Evolutionary conservation across 257 asterid genomes (phyloP).

Genomic region (Ophiorrhiza pumila): DNA sequence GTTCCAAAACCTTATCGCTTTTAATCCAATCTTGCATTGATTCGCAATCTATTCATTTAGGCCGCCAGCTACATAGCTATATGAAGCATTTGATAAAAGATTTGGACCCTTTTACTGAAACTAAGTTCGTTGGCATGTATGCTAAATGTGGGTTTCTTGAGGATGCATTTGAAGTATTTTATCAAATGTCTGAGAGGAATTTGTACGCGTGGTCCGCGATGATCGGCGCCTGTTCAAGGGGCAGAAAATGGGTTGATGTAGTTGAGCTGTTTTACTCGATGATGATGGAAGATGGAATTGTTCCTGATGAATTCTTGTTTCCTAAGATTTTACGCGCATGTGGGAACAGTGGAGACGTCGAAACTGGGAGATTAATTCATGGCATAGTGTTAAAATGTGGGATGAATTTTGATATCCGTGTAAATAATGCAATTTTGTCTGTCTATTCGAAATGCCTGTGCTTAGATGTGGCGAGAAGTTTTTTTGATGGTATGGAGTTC

Average conservation of each 20-base stretch:
- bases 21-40: slow-evolving; percentile 57
- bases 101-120: slow-evolving; percentile 50
- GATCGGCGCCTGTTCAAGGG: slow-evolving; percentile 77
- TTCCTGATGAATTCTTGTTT: slow-evolving; percentile 62
- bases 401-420: slow-evolving; percentile 39
- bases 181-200: slow-evolving; percentile 52
- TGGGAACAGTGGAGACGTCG: slow-evolving; percentile 55
- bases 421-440: slow-evolving; percentile 62
- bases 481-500: slow-evolving; percentile 46
- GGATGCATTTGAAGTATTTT: slow-evolving; percentile 53
- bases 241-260: slow-evolving; percentile 61
- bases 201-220: slow-evolving; percentile 77
- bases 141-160: slow-evolving; percentile 63
- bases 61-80: slow-evolving; percentile 44
- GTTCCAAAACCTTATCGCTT: slow-evolving; percentile 45
- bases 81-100: slow-evolving; percentile 28
- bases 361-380: slow-evolving; percentile 64
- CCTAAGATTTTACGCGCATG: slow-evolving; percentile 80
- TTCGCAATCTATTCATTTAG: slow-evolving; percentile 42
- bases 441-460: slow-evolving; percentile 67
- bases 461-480: slow-evolving; percentile 45
- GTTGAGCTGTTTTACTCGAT: slow-evolving; percentile 47
- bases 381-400: slow-evolving; percentile 48
- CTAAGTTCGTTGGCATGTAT: slow-evolving; percentile 60
- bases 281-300: slow-evolving; percentile 55